Percentiles rank a stretch among this genome's conserved stretches.
Conservation (phyloP, 2,329 filamentous ascomycete species). For the Pseudocercospora crystallina region DNA sequence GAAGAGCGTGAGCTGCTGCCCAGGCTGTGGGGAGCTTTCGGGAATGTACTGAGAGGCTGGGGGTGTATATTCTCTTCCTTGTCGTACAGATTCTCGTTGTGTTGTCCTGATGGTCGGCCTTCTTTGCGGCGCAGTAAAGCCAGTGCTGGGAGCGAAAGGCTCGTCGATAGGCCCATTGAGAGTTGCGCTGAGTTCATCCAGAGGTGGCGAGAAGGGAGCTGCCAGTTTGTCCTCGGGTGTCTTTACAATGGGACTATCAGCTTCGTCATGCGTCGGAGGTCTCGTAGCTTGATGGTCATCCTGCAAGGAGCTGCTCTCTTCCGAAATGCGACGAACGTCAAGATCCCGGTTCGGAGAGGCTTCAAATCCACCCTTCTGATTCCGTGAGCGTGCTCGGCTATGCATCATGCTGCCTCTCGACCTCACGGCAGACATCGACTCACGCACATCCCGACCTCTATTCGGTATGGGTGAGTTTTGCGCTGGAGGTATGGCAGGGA, state of each 20-base stretch:
- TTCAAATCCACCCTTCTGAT: constrained; percentile 46
- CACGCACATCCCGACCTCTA: constrained; percentile 76
- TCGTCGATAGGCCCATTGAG: constrained; percentile 38
- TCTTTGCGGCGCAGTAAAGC: constrained; percentile 14
- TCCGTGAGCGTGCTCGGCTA: constrained; percentile 29
- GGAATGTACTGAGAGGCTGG: constrained; percentile 46
- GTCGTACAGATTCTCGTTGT: constrained; percentile 17
- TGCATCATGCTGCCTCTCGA: constrained; percentile 53
- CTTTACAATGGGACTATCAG: constrained; percentile 52
- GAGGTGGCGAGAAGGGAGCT: constrained; percentile 29
- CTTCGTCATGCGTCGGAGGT: constrained; percentile 16
- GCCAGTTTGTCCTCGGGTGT: constrained; percentile 67
- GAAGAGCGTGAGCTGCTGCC: constrained; percentile 89
- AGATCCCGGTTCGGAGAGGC: constrained; percentile 59
- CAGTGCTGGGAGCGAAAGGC: constrained; percentile 21
- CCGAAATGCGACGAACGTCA: constrained; percentile 57
- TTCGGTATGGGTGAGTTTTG: constrained; percentile 84
- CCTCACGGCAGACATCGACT: constrained; percentile 75
- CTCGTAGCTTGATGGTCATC: constrained; percentile 32
- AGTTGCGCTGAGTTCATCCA: constrained; percentile 31
- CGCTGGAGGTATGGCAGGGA: constrained; percentile 76
- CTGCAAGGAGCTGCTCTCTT: constrained; percentile 55
- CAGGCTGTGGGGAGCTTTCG: constrained; percentile 65
- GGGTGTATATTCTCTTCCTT: constrained; percentile 35
- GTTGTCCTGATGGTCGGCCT: constrained; percentile 12